Conservation (phyloP, 257 asterid species). For the Thymus mandschuricus region DNA sequence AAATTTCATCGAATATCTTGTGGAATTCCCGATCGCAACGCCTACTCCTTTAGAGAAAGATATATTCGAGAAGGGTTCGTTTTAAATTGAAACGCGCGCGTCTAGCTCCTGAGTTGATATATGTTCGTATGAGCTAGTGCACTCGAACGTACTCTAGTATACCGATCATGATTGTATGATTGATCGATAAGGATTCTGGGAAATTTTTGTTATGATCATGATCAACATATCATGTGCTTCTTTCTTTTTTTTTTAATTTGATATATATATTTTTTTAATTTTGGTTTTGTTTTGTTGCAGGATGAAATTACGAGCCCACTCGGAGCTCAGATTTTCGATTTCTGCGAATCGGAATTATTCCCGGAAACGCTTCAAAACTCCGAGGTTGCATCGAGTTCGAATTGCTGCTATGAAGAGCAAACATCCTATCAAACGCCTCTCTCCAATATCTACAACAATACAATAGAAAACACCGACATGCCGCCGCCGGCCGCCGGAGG, state of each 20-base stretch:
- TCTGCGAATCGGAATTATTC: constrained; percentile 72
- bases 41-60: background rate
- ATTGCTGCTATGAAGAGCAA: constrained; percentile 69
- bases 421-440: constrained; percentile 45
- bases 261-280: no score
- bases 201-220: background rate
- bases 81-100: background rate
- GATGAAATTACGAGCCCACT: constrained; percentile 79
- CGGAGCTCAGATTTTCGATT: constrained; percentile 67
- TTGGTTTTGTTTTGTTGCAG: constrained; percentile 34
- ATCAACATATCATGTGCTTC: no score
- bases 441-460: constrained; percentile 39
- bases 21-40: background rate
- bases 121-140: background rate
- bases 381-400: constrained; percentile 76
- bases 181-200: background rate
- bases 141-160: background rate
- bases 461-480: constrained; percentile 26
- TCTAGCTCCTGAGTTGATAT: background rate
- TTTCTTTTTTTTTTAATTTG: background rate
- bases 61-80: background rate
- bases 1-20: constrained; percentile 5
- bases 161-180: constrained; percentile 15
- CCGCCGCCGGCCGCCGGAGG: background rate
- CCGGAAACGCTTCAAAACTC: constrained; percentile 68